Percentiles rank a stretch among this genome's conserved stretches.
These are phyloP conservation scores for Porpolomopsis calyptriformis DNA, from an alignment of 768 basidiomycete genomes.

Conservation along the genomic window DNA sequence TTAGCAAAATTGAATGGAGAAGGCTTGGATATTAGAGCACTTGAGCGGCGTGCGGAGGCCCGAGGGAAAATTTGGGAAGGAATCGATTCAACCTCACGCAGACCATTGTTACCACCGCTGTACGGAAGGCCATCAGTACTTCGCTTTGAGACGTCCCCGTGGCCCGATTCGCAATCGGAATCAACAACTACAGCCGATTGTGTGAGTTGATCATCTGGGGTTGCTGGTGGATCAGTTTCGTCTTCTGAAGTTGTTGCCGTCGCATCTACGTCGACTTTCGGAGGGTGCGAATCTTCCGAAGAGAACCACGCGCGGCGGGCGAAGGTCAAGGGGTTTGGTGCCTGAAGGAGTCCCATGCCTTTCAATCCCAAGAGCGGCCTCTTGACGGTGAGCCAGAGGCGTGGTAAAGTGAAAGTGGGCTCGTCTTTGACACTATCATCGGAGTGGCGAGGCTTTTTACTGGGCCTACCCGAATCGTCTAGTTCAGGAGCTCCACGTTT, in stretches of 20 bases:
- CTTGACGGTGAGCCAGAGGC: neutral
- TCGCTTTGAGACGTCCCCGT: conserved; percentile 3
- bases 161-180: conserved; percentile 2
- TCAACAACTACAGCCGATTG: conserved; percentile 24
- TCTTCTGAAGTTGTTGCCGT: conserved; percentile 4
- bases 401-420: neutral
- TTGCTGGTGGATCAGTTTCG: conserved; percentile 30
- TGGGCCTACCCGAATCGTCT: neutral
- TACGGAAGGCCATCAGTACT: conserved; percentile 4
- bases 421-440: conserved; percentile 16
- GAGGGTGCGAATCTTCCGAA: conserved; percentile 18
- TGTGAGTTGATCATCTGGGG: conserved; percentile 39
- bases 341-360: conserved; percentile 40
- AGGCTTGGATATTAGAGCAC: conserved; percentile 45
- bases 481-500: neutral
- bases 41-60: conserved; percentile 22
- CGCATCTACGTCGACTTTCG: conserved; percentile 16
- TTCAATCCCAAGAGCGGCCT: conserved; percentile 31
- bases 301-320: conserved; percentile 49
- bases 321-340: conserved; percentile 52
- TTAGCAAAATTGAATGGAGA: conserved; percentile 55
- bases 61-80: conserved; percentile 11
- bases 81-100: too few species aligned
- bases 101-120: neutral
- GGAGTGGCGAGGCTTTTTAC: conserved; percentile 12